phyloP scores from a whole-genome alignment of 371 early-diverging fungal genomes.

The Mortierella sp. region DNA sequence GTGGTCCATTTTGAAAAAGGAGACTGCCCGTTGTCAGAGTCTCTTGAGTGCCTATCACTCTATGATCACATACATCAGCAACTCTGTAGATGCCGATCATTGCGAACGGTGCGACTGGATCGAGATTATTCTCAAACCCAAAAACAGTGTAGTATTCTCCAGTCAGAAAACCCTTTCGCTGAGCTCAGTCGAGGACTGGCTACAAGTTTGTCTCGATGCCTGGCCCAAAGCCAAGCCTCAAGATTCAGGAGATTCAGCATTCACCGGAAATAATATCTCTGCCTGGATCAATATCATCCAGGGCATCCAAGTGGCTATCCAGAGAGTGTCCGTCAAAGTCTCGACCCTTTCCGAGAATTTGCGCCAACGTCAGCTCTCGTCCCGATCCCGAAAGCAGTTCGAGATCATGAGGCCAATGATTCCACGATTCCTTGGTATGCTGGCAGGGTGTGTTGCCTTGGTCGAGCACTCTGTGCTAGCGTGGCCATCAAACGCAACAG shows the following conservation, averaged over 20 bases:
- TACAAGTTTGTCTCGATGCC: background rate
- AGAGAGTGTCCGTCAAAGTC: conserved; percentile 29
- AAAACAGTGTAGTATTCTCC: conserved; percentile 17
- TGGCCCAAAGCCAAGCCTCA: background rate
- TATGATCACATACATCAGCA: background rate
- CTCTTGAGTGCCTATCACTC: conserved; percentile 2
- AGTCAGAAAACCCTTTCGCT: background rate
- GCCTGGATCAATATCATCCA: conserved; percentile 45
- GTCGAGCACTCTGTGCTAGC: conserved; percentile 32
- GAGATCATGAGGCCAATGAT: conserved; percentile 23
- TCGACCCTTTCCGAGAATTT: conserved; percentile 14
- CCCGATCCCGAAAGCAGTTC: conserved; percentile 36
- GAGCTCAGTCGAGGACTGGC: background rate
- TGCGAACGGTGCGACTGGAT: background rate
- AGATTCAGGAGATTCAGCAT: background rate
- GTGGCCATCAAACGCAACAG: too few relatives aligned
- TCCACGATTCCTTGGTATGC: conserved; percentile 37
- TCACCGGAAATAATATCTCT: conserved; percentile 24
- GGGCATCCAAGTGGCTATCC: conserved; percentile 14
- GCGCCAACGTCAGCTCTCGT: conserved; percentile 29
- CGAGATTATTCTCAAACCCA: background rate
- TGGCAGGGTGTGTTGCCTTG: conserved; percentile 28
- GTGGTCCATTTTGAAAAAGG: conserved; percentile 17
- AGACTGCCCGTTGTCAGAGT: conserved; percentile 9
- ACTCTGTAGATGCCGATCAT: background rate